Evolutionary conservation across 192 early-diverging fungal species (phyloP).

Genomic region (Jimgerdemannia lactiflua): DNA sequence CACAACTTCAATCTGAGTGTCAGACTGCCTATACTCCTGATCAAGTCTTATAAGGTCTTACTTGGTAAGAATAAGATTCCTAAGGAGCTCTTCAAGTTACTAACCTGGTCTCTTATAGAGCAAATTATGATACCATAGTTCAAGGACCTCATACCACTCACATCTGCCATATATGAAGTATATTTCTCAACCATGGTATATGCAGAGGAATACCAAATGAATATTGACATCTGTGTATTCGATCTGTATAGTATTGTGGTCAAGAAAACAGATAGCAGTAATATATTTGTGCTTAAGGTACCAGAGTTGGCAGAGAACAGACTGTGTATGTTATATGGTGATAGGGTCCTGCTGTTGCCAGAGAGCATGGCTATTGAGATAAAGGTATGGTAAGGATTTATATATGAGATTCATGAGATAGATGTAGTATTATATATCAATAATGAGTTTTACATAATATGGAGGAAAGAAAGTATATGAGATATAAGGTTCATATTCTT

Average conservation of each 20-base stretch:
- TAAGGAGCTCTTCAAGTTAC: too few relatives aligned
- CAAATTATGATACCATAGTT: too few relatives aligned
- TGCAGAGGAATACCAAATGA: slow-evolving; percentile 23
- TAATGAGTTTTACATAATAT: slow-evolving; percentile 1
- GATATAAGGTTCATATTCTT: slow-evolving; percentile 23
- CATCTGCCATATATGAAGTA: slow-evolving; percentile 24
- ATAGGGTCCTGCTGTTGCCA: slow-evolving; percentile 6
- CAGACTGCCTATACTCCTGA: too few relatives aligned
- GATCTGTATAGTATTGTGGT: slow-evolving; percentile 29
- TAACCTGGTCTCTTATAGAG: too few relatives aligned
- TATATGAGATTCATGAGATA: too few relatives aligned
- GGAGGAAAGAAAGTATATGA: slow-evolving; percentile 24
- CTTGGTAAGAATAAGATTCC: too few relatives aligned
- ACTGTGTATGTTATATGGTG: slow-evolving; percentile 25
- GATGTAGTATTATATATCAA: too few relatives aligned
- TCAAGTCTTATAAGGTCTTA: too few relatives aligned
- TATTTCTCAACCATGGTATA: slow-evolving; percentile 24
- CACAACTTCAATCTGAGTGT: too few relatives aligned
- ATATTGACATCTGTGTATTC: slow-evolving; percentile 28
- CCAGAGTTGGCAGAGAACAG: slow-evolving; percentile 25
- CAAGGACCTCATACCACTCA: too few relatives aligned
- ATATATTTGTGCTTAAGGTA: slow-evolving; percentile 29
- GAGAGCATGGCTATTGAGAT: too few relatives aligned
- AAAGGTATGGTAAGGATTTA: too few relatives aligned
- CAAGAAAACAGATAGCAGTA: slow-evolving; percentile 18